Evolutionary conservation across 257 asterid species (phyloP).

Genomic region (Fraxinus pennsylvanica): DNA sequence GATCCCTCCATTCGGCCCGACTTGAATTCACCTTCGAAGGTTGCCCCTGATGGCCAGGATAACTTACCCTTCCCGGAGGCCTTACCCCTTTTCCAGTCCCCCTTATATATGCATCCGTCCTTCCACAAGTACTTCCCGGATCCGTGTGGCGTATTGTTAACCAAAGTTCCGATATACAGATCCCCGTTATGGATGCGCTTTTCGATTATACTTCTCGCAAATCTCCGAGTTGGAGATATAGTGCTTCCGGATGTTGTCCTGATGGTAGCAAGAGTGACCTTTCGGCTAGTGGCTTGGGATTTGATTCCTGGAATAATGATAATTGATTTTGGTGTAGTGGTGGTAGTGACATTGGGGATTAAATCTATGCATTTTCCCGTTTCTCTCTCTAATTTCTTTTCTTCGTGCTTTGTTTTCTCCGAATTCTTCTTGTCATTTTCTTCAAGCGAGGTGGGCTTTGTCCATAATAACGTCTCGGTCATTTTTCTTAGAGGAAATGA

Average conservation of each 20-base stretch:
- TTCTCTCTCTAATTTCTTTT: constrained; percentile 18
- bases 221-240: background rate
- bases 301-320: constrained; percentile 43
- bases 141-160: constrained; percentile 58
- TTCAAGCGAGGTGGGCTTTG: constrained; percentile 11
- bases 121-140: constrained; percentile 64
- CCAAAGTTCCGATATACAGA: constrained; percentile 58
- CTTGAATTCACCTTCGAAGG: constrained; percentile 62
- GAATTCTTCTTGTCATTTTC: constrained; percentile 19
- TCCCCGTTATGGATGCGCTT: constrained; percentile 60
- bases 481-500: constrained; percentile 18
- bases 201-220: constrained; percentile 28
- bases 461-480: constrained; percentile 34
- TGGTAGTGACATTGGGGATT: constrained; percentile 22
- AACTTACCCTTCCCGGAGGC: constrained; percentile 64
- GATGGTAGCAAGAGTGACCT: constrained; percentile 37
- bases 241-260: constrained; percentile 12
- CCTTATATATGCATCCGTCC: constrained; percentile 74
- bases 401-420: background rate
- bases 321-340: constrained; percentile 48
- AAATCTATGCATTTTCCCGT: constrained; percentile 19
- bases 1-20: constrained; percentile 67
- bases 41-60: constrained; percentile 66
- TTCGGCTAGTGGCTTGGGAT: constrained; percentile 48
- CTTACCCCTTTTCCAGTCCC: constrained; percentile 67